Evolutionary conservation across 345 rosid genomes (phyloP), one percentile per base, ranked within the genome.

Genomic region (Pistacia atlantica): DNA sequence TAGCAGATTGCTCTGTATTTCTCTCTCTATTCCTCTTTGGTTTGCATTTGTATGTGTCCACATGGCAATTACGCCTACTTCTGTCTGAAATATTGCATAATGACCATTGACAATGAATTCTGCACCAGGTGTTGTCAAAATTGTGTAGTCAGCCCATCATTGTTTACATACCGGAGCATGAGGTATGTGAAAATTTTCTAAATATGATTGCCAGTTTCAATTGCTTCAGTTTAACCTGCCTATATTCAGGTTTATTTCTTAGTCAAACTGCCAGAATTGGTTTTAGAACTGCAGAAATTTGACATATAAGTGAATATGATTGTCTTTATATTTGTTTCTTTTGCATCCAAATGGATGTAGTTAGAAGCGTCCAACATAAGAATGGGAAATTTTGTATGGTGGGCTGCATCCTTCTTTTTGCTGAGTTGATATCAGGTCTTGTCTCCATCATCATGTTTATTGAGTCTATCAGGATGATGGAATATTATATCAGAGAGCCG

Each of bases 101-200:
- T 73, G 73, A 77, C 55, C 74, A 65, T 55, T 25, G 63, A 38
- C 74, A 33, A 4, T 68, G 49, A 45, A 22, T 66, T 48, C 57
- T 78, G 51, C 14, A 72, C 69, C 89, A 95, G 96, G 99, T 95
- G 57, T 89, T 93, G 72, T 93, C 98, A 49, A 93, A 85, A 80
- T 81, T 93, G 65, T 93, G 97, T 71, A 71, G 82, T 76, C 99
- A 87, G 83, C 97, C 97, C 7, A 79, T 93, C 66, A 73, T 85
- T 31, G 94, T 95, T 65, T 91, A 91, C 80, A 93, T 95, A 70
- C 93, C 95, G 8, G 96, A 85, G 85, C 90, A 90, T 42, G 98
- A 95, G 98, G 98, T 89, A 82, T 62, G 69, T 28, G 25, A 37
- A 28, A 11, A 22, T 10, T 5, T 22, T 45, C 48, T 31, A 42